These are phyloP conservation scores for Neospermospora avenae DNA, from an alignment of 2,329 filamentous ascomycete species.

Conservation along the genomic window DNA sequence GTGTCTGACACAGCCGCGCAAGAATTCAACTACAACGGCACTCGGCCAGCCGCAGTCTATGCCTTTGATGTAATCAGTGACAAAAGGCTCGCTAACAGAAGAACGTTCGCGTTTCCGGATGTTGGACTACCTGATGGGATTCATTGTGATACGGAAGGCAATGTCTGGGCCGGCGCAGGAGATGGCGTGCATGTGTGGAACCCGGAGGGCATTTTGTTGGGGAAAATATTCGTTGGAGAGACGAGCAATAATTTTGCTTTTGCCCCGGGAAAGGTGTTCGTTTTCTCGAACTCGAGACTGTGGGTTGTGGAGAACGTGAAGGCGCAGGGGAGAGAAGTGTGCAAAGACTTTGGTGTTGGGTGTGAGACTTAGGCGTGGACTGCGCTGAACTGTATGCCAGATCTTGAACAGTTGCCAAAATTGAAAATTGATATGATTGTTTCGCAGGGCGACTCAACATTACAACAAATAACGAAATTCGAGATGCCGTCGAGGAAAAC, in stretches of 20 bases:
- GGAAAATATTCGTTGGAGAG: conserved; percentile 10
- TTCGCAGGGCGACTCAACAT: too few relatives aligned
- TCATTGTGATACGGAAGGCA: conserved; percentile 7
- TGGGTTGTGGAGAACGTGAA: conserved; percentile 10
- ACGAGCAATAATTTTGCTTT: conserved; percentile 11
- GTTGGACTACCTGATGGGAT: conserved; percentile 3
- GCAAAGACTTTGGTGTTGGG: conserved; percentile 3
- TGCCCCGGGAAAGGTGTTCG: conserved; percentile 7
- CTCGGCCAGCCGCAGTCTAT: conserved; percentile 2
- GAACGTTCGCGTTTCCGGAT: conserved; percentile 4
- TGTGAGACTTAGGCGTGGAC: not conserved
- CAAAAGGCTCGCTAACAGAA: not conserved
- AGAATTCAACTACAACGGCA: conserved; percentile 1
- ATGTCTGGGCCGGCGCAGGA: conserved; percentile 4
- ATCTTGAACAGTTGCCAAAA: too few relatives aligned
- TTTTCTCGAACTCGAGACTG: conserved; percentile 7
- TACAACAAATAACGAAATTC: too few relatives aligned
- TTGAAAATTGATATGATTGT: too few relatives aligned
- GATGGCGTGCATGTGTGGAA: conserved; percentile 8
- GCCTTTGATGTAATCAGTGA: not conserved
- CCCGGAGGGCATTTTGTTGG: conserved; percentile 1
- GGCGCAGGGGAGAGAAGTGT: conserved; percentile 9
- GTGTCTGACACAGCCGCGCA: conserved; percentile 7
- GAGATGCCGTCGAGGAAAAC: too few relatives aligned
- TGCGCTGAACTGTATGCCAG: too few relatives aligned